Percentiles rank a stretch among this genome's conserved stretches.
Conservation (phyloP, 2,329 filamentous ascomycete genomes). For the Curvularia lunata region DNA sequence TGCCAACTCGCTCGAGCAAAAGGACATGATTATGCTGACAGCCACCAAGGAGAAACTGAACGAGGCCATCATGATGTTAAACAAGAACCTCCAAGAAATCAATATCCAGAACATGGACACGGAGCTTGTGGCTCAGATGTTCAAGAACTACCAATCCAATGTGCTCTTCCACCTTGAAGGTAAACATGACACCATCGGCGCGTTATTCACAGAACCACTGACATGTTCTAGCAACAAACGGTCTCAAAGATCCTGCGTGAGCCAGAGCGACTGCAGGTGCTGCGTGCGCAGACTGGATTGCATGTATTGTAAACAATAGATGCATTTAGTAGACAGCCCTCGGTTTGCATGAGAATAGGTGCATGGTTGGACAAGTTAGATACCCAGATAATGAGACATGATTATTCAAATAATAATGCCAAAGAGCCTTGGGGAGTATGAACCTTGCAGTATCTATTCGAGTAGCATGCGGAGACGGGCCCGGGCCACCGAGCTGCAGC, state of each 20-base stretch:
- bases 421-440: not conserved
- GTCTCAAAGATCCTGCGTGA: conserved; percentile 77
- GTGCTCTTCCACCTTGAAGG: conserved; percentile 97
- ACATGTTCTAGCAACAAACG: conserved; percentile 72
- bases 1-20: conserved; percentile 2
- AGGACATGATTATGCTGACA: conserved; percentile 10
- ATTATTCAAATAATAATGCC: not conserved
- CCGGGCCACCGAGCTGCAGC: conserved; percentile 28
- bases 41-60: conserved; percentile 91
- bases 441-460: not conserved
- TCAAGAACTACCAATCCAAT: conserved; percentile 99
- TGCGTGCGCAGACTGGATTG: not conserved
- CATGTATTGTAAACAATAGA: not conserved
- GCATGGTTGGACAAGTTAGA: not conserved
- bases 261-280: not conserved
- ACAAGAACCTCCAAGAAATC: conserved; percentile 93
- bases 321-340: not conserved
- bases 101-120: conserved; percentile 99
- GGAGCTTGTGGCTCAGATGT: conserved; percentile 97
- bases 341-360: not conserved
- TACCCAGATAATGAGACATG: conserved; percentile 12
- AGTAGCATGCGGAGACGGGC: conserved; percentile 27
- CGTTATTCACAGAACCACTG: not conserved
- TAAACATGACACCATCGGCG: conserved; percentile 48
- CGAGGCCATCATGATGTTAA: conserved; percentile 89